phyloP scores from a whole-genome alignment of 1,139 yeast species.

The Zygoascus sp. region DNA sequence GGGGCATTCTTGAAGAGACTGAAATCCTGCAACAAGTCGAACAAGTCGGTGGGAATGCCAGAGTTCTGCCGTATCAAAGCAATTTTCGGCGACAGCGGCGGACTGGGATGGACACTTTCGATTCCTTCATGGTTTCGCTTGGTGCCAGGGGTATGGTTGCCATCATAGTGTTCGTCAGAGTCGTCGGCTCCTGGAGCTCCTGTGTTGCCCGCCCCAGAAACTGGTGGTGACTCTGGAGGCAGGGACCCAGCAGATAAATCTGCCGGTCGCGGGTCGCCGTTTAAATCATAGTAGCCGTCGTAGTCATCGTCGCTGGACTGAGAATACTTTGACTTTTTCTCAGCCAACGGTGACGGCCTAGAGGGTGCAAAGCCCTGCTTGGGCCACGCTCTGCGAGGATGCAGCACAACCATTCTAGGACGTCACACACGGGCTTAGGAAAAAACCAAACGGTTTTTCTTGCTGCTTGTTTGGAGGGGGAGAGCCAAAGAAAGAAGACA shows the following conservation, averaged over 20 bases:
- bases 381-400: constrained; percentile 1
- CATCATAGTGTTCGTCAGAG: neutral
- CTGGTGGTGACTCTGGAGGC: neutral
- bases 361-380: constrained; percentile 5
- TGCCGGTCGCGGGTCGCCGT: neutral
- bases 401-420: constrained; percentile 4
- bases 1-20: constrained; percentile 66
- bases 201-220: neutral
- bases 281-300: neutral
- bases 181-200: too few species aligned
- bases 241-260: neutral
- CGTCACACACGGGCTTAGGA: too few species aligned
- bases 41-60: constrained; percentile 36
- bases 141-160: neutral
- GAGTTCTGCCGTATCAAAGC: neutral
- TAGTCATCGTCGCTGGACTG: neutral
- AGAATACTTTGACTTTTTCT: neutral
- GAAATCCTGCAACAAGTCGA: constrained; percentile 51
- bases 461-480: too few species aligned
- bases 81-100: neutral
- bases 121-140: neutral
- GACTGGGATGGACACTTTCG: neutral
- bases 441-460: too few species aligned
- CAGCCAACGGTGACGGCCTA: constrained; percentile 7
- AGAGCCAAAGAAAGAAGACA: too few species aligned